Base-by-base conservation (phyloP, 352 stramenopile genomes). In the Saprolegnia diclina region DNA sequence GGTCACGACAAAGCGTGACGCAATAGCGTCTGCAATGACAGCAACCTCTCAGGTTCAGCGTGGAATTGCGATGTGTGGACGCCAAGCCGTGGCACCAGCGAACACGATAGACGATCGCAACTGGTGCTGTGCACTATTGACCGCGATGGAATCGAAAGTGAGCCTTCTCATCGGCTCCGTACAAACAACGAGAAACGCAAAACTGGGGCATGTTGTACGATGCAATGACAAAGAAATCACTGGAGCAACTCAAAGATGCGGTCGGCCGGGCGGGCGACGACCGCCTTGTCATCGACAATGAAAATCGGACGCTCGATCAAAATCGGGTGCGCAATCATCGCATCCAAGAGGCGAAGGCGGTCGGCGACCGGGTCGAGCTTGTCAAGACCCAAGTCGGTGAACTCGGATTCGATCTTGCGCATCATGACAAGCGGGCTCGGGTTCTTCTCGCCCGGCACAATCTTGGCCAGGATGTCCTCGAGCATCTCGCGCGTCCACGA, bases 271-370 rank as follows among this genome's bases (percentile, higher is more conserved):
- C 55, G 55, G 32, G 55, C 55, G 21, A 63, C 40, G 35, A 63
- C 45, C 5, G 55, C 55, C n/a, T 40, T 29, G 18, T 37, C 35
- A 48, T 48, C 35, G 24, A 14, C 22, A n/a, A 63, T 37, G 55
- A 63, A 63, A 22, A 63, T 63, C 9, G 55, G 55, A 18, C 55
- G 55, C 29, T 29, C 55, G n/a, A 63, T 45, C 55, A 63, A 26
- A n/a, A 63, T 37, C 24, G 55, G 55, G 9, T 63, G 24, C 35
- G 18, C 35, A 11, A 40, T 26, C 29, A 63, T 63, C 11, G 55
- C 55, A 10, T 63, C 35, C 24, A 63, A 29, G 24, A 63, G 55
- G 42, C 10, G 11, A 18, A 45, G 24, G 26, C 55, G 55, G 35
- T 63, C 55, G 11, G 26, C 55, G 29, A 48, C 21, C 14, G 55